Base-by-base conservation (phyloP, 1,284 basidiomycete species). In the Stygiomarasmius scandens region DNA sequence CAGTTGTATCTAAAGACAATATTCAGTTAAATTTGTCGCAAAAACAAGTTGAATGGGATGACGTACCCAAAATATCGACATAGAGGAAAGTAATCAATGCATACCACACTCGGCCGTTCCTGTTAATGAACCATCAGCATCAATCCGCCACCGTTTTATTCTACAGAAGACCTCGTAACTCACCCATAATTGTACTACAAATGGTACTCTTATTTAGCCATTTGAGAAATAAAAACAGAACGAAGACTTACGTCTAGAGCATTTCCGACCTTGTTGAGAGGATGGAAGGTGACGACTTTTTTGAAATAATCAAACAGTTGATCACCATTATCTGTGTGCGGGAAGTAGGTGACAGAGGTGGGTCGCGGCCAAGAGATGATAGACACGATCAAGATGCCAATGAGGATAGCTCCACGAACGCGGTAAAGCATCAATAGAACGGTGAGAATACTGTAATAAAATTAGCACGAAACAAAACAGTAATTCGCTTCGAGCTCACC, bases 41-140 rank as follows among this genome's bases (percentile, higher is more conserved):
- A n/a, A 25, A 12, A 24, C 24, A 38, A 2, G 52, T 16, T 51
- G 46, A 57, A 22, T 29, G 45, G 29, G n/a, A 22, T 45, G 47
- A 69, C 78, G 54, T 64, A 85, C 84, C 86, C 67, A 93, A 80
- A 62, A 93, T 89, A 72, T 95, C 93, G 67, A 95, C 92, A 71
- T 95, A 96, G 55, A 95, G 85, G 84, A 95, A 92, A 9, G 89
- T 91, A 67, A 93, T 78, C 34, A 95, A 80, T 5, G 93, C 92
- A 67, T 94, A 90, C 93, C 93, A 95, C 9, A 93, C 89, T 51
- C 77, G 84, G 54, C 91, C 91, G 54, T 87, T 89, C 32, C 77
- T 75, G 67, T 77, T 19, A n/a, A 45, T 16, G 20, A 8, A 23
- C n/a, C n/a, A n/a, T 47, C 10, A 41, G 19, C 57, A 14, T 49